A percentile compares a stretch with the other conserved stretches of the same genome.
These are phyloP conservation scores for Chlorella sp. DNA, from an alignment of 139 green algal species.

Conservation along the genomic window DNA sequence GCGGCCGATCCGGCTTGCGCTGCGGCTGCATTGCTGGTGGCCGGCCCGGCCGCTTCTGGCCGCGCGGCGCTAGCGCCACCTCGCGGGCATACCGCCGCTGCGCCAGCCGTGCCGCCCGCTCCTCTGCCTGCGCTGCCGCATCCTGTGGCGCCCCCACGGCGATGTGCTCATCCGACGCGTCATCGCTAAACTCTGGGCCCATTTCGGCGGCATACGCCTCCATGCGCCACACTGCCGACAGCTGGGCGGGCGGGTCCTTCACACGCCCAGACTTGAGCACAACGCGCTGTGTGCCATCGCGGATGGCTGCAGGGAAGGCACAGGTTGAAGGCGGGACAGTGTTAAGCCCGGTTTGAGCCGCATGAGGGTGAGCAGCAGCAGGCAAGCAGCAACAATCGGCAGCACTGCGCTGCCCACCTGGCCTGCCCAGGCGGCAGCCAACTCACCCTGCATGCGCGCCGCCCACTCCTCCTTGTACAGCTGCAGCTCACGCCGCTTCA, in stretches of 20 bases:
- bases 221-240: conserved; percentile 31
- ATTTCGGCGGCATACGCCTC: background rate
- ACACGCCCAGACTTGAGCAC: background rate
- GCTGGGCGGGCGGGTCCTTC: conserved; percentile 23
- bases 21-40: background rate
- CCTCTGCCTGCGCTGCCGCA: conserved; percentile 20
- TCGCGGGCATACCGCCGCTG: conserved; percentile 21
- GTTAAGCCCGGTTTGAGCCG: background rate
- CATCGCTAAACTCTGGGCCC: background rate
- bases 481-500: conserved; percentile 51
- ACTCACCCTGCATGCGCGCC: conserved; percentile 31
- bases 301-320: conserved; percentile 8
- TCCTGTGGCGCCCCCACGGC: conserved; percentile 7
- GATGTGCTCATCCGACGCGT: background rate
- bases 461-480: conserved; percentile 49
- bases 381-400: background rate
- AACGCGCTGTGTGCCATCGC: conserved; percentile 2
- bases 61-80: background rate
- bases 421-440: background rate
- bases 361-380: background rate
- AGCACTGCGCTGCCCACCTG: no score
- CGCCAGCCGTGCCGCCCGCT: conserved; percentile 44
- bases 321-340: no score
- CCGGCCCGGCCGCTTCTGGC: no score
- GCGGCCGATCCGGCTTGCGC: background rate